phyloP scores from a whole-genome alignment of 2,329 filamentous ascomycete species.

The Exophiala sp. region DNA sequence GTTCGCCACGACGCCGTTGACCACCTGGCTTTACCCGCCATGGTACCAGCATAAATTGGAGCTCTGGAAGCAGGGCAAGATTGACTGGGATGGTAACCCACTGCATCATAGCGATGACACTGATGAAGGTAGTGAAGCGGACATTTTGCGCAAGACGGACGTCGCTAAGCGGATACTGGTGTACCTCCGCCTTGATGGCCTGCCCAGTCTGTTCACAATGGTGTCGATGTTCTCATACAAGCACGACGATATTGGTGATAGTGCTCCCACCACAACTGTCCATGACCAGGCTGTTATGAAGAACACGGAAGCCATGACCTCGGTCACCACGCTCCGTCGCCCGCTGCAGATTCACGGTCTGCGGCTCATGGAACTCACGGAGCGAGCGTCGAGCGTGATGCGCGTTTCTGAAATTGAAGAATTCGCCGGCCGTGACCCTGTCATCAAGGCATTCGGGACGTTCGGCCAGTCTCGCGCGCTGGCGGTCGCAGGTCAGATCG shows the following conservation, averaged over 20 bases:
- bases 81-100: conserved; percentile 74
- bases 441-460: conserved; percentile 86
- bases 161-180: conserved; percentile 63
- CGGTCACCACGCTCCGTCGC: conserved; percentile 33
- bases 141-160: conserved; percentile 27
- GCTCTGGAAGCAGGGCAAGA: conserved; percentile 76
- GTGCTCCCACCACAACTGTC: conserved; percentile 27
- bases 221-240: conserved; percentile 62
- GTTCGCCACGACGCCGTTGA: conserved; percentile 75
- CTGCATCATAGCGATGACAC: conserved; percentile 44
- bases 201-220: conserved; percentile 77
- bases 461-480: conserved; percentile 83
- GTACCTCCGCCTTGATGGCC: conserved; percentile 78
- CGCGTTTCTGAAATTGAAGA: conserved; percentile 80
- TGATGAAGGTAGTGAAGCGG: conserved; percentile 27
- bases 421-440: conserved; percentile 68
- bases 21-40: conserved; percentile 68
- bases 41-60: conserved; percentile 73
- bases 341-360: conserved; percentile 75
- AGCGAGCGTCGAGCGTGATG: conserved; percentile 94
- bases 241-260: conserved; percentile 18
- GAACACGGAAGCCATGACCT: conserved; percentile 11
- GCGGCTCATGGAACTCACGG: conserved; percentile 81
- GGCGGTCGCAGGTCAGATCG: conserved; percentile 75
- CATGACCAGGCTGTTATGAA: conserved; percentile 14